Conservation (phyloP, 2,329 filamentous ascomycete species). For the Xylariales sp. region DNA sequence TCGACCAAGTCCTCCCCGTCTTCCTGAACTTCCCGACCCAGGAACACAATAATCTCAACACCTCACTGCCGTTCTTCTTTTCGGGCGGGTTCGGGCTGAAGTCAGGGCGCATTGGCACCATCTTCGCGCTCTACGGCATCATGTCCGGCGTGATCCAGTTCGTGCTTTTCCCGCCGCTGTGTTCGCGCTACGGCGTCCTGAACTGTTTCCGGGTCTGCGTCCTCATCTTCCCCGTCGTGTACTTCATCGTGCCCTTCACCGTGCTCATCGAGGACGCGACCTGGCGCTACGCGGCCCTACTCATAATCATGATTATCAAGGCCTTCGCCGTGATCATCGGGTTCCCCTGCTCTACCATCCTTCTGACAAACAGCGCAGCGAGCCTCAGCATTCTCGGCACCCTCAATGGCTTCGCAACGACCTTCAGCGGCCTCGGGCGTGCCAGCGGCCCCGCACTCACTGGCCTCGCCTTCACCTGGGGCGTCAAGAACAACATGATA, state of each 20-base stretch:
- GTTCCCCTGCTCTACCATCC: slow-evolving; percentile 89
- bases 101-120: slow-evolving; percentile 80
- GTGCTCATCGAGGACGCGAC: slow-evolving; percentile 66
- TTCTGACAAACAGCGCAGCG: slow-evolving; percentile 86
- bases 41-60: slow-evolving; percentile 68
- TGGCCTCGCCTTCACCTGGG: slow-evolving; percentile 79
- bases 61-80: slow-evolving; percentile 81
- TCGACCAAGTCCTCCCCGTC: slow-evolving; percentile 88
- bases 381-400: slow-evolving; percentile 84
- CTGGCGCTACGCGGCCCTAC: slow-evolving; percentile 70
- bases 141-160: slow-evolving; percentile 87
- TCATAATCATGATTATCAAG: slow-evolving; percentile 78
- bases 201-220: slow-evolving; percentile 76
- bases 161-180: slow-evolving; percentile 81
- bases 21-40: slow-evolving; percentile 82
- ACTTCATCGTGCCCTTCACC: slow-evolving; percentile 84
- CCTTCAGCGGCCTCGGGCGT: slow-evolving; percentile 81
- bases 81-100: slow-evolving; percentile 80
- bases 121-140: slow-evolving; percentile 87
- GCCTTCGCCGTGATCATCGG: slow-evolving; percentile 82
- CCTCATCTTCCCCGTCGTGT: slow-evolving; percentile 77
- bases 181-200: slow-evolving; percentile 78
- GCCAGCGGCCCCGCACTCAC: slow-evolving; percentile 81
- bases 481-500: slow-evolving; percentile 79
- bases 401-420: slow-evolving; percentile 90